These are phyloP conservation scores for Boletellus emodensis DNA, from an alignment of 768 basidiomycete species.

Conservation along the genomic window DNA sequence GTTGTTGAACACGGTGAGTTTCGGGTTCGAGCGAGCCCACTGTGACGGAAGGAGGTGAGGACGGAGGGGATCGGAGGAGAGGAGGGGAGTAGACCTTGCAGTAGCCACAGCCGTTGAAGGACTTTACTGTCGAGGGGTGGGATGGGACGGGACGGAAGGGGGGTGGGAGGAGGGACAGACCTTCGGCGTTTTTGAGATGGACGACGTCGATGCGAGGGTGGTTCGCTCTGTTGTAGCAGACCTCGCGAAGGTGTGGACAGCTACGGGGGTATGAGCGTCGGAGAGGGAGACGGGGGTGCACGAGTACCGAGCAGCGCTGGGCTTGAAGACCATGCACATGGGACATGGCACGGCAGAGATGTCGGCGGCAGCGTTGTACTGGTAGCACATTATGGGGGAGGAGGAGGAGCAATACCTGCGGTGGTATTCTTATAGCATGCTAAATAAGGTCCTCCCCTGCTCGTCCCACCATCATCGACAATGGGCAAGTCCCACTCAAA, in stretches of 20 bases:
- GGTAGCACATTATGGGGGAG: slow-evolving; percentile 61
- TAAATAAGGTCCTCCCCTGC: slow-evolving; percentile 27
- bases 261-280: slow-evolving; percentile 37
- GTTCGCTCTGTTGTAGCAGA: slow-evolving; percentile 67
- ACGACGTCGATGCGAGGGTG: slow-evolving; percentile 79
- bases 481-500: slow-evolving; percentile 99
- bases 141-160: slow-evolving; percentile 7
- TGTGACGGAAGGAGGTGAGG: slow-evolving; percentile 34
- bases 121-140: slow-evolving; percentile 50
- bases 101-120: slow-evolving; percentile 83
- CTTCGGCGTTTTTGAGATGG: slow-evolving; percentile 85
- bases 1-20: slow-evolving; percentile 57
- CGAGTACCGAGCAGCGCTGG: slow-evolving; percentile 49
- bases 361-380: slow-evolving; percentile 60
- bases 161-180: slow-evolving; percentile 37
- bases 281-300: slow-evolving; percentile 6
- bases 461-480: slow-evolving; percentile 32
- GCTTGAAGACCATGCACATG: slow-evolving; percentile 82
- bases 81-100: slow-evolving; percentile 63
- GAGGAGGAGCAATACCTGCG: slow-evolving; percentile 14
- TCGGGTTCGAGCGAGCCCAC: slow-evolving; percentile 70
- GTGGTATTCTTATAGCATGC: slow-evolving; percentile 30
- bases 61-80: slow-evolving; percentile 18
- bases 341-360: slow-evolving; percentile 67
- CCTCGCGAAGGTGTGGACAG: slow-evolving; percentile 72